Evolutionary conservation across 208 protist species (phyloP).

Genomic region (Acanthamoeba triangularis): DNA sequence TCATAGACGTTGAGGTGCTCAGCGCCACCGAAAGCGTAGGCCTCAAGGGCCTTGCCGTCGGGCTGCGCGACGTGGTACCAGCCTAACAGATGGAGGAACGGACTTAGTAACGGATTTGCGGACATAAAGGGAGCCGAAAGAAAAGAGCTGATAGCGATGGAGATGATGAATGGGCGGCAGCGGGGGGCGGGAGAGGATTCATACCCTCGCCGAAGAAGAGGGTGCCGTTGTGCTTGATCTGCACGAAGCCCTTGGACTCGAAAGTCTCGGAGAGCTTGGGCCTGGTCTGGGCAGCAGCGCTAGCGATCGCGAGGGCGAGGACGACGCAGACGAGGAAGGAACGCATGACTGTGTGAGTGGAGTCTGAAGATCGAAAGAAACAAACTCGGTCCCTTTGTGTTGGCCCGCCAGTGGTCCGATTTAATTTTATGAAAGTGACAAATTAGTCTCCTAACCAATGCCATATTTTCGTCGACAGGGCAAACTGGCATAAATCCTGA

Average conservation of each 20-base stretch:
- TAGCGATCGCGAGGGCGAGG: background rate
- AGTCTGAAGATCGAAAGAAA: background rate
- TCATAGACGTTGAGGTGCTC: conserved; percentile 44
- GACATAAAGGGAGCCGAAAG: background rate
- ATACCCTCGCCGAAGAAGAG: conserved; percentile 3
- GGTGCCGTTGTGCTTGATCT: background rate
- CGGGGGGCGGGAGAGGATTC: background rate
- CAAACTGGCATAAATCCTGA: background rate
- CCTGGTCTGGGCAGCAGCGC: background rate
- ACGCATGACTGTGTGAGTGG: background rate
- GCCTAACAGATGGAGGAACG: background rate
- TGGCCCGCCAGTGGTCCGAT: background rate
- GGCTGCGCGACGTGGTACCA: conserved; percentile 23
- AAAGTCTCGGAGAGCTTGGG: conserved; percentile 19
- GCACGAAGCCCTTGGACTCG: conserved; percentile 21
- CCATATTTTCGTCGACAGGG: background rate
- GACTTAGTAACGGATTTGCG: background rate
- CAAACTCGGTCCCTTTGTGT: background rate
- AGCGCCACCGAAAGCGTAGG: background rate
- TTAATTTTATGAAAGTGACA: background rate
- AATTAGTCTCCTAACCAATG: background rate
- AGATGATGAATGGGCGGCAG: too few species aligned
- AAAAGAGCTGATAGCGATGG: background rate
- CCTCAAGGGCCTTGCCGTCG: conserved; percentile 31
- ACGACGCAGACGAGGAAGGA: background rate